Evolutionary conservation across 148 eudicot species (phyloP).

Genomic region (Nepenthes mirabilis): DNA sequence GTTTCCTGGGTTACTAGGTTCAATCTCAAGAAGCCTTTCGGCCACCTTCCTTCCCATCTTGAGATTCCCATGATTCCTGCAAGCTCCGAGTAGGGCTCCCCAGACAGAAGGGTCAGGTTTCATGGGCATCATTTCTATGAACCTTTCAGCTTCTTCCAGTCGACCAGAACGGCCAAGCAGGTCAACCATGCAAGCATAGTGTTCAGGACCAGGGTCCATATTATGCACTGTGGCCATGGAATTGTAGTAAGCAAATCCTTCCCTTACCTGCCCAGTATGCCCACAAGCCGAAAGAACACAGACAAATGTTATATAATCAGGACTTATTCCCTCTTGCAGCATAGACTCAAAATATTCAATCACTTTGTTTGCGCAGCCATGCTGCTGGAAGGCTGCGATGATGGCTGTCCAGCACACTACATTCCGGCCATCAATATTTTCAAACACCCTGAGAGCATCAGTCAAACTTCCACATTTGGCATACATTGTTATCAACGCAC

Average conservation of each 20-base stretch:
- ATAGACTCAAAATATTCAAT: slow-evolving; percentile 17
- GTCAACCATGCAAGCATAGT: slow-evolving; percentile 48
- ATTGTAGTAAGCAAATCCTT: slow-evolving; percentile 39
- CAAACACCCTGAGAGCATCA: slow-evolving; percentile 25
- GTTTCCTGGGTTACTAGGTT: slow-evolving; percentile 36
- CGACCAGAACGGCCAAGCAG: slow-evolving; percentile 49
- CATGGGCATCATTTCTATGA: slow-evolving; percentile 36
- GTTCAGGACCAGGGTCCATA: slow-evolving; percentile 30
- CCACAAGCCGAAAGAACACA: slow-evolving; percentile 45
- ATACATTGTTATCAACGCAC: slow-evolving; percentile 38
- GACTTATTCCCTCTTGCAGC: slow-evolving; percentile 20
- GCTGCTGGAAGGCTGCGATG: slow-evolving; percentile 25
- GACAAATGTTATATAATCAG: slow-evolving; percentile 29
- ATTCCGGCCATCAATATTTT: slow-evolving; percentile 12
- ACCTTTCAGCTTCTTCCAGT: slow-evolving; percentile 38
- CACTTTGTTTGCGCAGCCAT: slow-evolving; percentile 19
- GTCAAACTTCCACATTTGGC: slow-evolving; percentile 37
- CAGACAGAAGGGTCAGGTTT: slow-evolving; percentile 35
- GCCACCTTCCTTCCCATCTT: slow-evolving; percentile 27
- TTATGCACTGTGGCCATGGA: slow-evolving; percentile 18
- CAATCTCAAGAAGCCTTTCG: slow-evolving; percentile 19
- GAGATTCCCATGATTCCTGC: slow-evolving; percentile 33
- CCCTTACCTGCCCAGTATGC: slow-evolving; percentile 33
- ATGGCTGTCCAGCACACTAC: slow-evolving; percentile 21
- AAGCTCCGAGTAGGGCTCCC: slow-evolving; percentile 50